Evolutionary conservation across 192 early-diverging fungal species (phyloP).

Genomic region (Mortierella claussenii): DNA sequence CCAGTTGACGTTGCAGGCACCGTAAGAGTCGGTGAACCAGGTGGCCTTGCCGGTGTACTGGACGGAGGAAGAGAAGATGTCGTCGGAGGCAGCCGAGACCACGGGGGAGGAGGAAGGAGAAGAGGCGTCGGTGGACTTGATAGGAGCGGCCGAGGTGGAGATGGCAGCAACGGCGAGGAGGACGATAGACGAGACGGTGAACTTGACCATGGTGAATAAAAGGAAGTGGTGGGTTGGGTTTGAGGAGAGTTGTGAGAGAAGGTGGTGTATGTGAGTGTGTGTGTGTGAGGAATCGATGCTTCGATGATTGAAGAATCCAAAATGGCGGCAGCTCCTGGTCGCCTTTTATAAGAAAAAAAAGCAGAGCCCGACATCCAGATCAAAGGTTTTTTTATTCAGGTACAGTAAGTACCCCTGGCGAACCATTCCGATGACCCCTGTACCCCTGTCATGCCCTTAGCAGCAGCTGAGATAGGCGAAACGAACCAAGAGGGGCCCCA

Average conservation of each 20-base stretch:
- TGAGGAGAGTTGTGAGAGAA: too few species aligned
- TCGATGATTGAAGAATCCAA: neutral
- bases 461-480: too few species aligned
- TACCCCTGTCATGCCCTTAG: too few species aligned
- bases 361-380: too few species aligned
- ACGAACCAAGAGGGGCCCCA: too few species aligned
- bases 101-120: neutral
- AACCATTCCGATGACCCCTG: too few species aligned
- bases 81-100: neutral
- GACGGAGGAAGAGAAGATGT: conserved; percentile 7
- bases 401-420: too few species aligned
- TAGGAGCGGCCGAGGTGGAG: conserved; percentile 14
- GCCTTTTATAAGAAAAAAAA: conserved; percentile 1
- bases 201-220: conserved; percentile 26
- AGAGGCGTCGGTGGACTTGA: conserved; percentile 1
- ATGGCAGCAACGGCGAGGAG: conserved; percentile 16
- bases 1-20: conserved; percentile 44
- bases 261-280: too few species aligned
- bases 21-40: conserved; percentile 50
- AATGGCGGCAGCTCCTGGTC: neutral
- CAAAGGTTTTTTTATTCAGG: too few species aligned
- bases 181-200: conserved; percentile 10
- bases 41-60: conserved; percentile 45
- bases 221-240: neutral
- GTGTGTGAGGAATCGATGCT: neutral